Percentiles rank a stretch among this genome's conserved stretches.
Conservation (phyloP, 345 rosid species). For the Lepidium sativum region DNA sequence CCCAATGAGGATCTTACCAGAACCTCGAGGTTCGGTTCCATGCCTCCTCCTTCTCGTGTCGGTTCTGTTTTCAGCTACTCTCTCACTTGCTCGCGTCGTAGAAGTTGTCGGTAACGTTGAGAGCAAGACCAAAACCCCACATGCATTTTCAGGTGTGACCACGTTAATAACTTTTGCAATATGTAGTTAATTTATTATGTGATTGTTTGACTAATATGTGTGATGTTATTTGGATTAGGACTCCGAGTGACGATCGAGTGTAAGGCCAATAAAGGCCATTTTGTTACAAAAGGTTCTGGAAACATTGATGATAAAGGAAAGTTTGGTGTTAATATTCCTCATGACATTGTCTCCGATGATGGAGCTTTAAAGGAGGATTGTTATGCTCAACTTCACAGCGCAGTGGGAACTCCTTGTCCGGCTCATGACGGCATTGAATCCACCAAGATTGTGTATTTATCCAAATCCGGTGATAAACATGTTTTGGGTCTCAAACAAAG, state of each 20-base stretch:
- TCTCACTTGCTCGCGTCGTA: conserved; percentile 35
- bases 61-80: conserved; percentile 25
- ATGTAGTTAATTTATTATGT: background rate
- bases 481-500: conserved; percentile 48
- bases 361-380: conserved; percentile 63
- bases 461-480: conserved; percentile 35
- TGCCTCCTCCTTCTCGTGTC: conserved; percentile 34
- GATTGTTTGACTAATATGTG: background rate
- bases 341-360: conserved; percentile 35
- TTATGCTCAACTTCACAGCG: conserved; percentile 80
- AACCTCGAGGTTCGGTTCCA: conserved; percentile 31
- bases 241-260: conserved; percentile 68
- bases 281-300: conserved; percentile 47
- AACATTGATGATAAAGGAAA: conserved; percentile 56
- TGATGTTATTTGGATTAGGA: conserved; percentile 32
- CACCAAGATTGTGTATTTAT: conserved; percentile 42
- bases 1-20: conserved; percentile 47
- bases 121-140: conserved; percentile 41
- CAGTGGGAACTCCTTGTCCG: conserved; percentile 52
- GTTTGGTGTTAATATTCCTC: conserved; percentile 50
- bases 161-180: too few relatives aligned
- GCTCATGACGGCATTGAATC: conserved; percentile 46
- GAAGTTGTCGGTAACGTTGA: conserved; percentile 65
- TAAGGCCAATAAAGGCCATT: conserved; percentile 41
- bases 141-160: conserved; percentile 55